Base-by-base conservation (phyloP, 495 filamentous ascomycete genomes). In the Daldinia loculata region DNA sequence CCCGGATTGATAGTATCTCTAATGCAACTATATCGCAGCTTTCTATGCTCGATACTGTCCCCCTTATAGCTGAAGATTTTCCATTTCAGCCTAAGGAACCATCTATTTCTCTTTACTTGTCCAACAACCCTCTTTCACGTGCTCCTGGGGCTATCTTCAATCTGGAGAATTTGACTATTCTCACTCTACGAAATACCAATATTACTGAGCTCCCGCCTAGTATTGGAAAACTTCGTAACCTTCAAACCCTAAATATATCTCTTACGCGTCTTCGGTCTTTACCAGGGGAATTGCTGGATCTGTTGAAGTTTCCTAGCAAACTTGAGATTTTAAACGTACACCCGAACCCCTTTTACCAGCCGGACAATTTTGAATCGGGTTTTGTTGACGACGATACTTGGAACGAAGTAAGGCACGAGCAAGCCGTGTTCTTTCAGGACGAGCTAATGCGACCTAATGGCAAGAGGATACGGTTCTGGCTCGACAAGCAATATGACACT, bases 121-220 rank as follows among this genome's bases (percentile, higher is more conserved):
- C 87, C 0, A 83, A 81, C 8, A 94, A 94, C 70, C 75, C 77
- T 5, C 85, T 95, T 3, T 65, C 63, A 0, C 72, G 71, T 17
- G 77, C 88, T 4, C 88, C 89, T 1, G 63, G 66, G n/a, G 81
- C 79, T 43, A 67, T 91, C 5, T 83, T 88, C 70, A 82, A 82
- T 57, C 74, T 91, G 4, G 76, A 87, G 36, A 76, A 86, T 64
- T 78, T 95, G 34, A 89, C 84, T 4, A 87, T 91, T 8, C 86
- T 97, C 32, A 93, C 86, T 75, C 79, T 97, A 56, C 89, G 93
- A 4, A 86, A 83, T 63, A 96, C 95, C 77, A 74, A 85, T 30
- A 82, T 97, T 7, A 79, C 75, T 0, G 85, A 89, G 38, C 80
- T 97, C 7, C 91, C 91, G 6, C 79, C 87, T 0, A 81, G 84